These are phyloP conservation scores for Spathaspora boniae DNA, from an alignment of 805 yeast species.

Conservation along the genomic window DNA sequence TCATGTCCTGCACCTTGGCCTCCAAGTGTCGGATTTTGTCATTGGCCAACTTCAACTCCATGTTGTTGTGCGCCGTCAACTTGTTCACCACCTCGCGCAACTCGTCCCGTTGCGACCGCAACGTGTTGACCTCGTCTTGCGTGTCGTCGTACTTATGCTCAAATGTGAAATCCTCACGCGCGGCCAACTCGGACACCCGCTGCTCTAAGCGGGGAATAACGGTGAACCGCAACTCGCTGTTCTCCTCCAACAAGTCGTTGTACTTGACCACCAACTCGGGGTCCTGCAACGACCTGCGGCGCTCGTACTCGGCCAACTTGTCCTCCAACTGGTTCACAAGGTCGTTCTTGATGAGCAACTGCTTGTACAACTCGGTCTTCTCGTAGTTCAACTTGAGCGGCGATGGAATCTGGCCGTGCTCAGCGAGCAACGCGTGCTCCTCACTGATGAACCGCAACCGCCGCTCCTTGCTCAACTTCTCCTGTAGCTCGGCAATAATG, in stretches of 20 bases:
- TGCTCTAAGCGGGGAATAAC: constrained; percentile 47
- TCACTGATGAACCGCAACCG: constrained; percentile 66
- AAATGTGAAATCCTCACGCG: neutral
- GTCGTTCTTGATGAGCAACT: constrained; percentile 47
- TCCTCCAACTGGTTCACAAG: constrained; percentile 44
- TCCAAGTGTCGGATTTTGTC: constrained; percentile 35
- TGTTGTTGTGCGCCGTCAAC: constrained; percentile 31
- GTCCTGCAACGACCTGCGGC: constrained; percentile 21
- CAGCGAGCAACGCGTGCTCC: constrained; percentile 58
- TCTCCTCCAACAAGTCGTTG: constrained; percentile 36
- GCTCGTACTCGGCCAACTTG: constrained; percentile 36
- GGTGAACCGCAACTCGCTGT: constrained; percentile 38
- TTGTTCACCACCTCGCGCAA: constrained; percentile 37
- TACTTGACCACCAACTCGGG: constrained; percentile 36
- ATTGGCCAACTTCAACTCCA: constrained; percentile 32
- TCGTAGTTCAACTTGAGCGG: constrained; percentile 55
- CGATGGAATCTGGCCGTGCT: constrained; percentile 51
- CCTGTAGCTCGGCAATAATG: constrained; percentile 49
- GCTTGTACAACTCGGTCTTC: constrained; percentile 49
- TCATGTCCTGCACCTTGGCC: constrained; percentile 25
- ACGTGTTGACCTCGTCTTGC: constrained; percentile 19
- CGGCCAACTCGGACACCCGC: neutral
- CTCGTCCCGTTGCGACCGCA: constrained; percentile 37
- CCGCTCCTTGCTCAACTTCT: constrained; percentile 60
- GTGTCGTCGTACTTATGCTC: constrained; percentile 1